Evolutionary conservation across 179 eudicot species (phyloP).

Genomic region (Spinacia oleracea): DNA sequence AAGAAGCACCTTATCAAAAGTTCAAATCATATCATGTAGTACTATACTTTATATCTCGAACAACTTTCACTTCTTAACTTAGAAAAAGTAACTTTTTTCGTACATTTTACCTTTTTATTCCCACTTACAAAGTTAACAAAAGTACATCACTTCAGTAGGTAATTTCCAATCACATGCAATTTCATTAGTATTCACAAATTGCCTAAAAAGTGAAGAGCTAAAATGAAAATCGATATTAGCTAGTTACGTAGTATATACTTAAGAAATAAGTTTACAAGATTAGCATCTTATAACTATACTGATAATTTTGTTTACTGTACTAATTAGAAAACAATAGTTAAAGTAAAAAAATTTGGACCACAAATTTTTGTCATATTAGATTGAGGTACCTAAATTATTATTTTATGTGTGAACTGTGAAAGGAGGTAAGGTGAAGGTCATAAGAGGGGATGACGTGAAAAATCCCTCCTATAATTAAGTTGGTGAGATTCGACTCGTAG

Average conservation of each 20-base stretch:
- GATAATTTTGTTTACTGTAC: not conserved
- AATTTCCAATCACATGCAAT: slow-evolving; percentile 1
- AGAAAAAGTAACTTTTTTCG: not conserved
- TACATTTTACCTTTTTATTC: not conserved
- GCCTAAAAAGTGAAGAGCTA: no score
- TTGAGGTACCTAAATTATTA: no score
- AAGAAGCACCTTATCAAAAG: not conserved
- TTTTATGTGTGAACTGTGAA: no score
- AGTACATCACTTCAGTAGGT: not conserved
- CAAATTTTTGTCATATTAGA: not conserved
- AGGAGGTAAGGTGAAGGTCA: no score
- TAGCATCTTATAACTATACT: not conserved
- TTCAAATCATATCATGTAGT: not conserved
- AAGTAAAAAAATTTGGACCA: not conserved
- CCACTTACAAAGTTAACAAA: not conserved
- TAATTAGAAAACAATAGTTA: not conserved
- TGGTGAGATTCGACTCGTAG: no score
- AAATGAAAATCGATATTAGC: not conserved
- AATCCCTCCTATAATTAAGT: no score
- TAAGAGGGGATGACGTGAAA: no score
- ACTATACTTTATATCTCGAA: not conserved
- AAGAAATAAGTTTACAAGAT: not conserved
- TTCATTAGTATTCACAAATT: no score
- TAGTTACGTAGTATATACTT: not conserved
- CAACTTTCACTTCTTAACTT: slow-evolving; percentile 4